A percentile compares a stretch with the other conserved stretches of the same genome.
Evolutionary conservation across 2,329 filamentous ascomycete genomes (phyloP).

Genomic region (Ceratocystiopsis sp.): DNA sequence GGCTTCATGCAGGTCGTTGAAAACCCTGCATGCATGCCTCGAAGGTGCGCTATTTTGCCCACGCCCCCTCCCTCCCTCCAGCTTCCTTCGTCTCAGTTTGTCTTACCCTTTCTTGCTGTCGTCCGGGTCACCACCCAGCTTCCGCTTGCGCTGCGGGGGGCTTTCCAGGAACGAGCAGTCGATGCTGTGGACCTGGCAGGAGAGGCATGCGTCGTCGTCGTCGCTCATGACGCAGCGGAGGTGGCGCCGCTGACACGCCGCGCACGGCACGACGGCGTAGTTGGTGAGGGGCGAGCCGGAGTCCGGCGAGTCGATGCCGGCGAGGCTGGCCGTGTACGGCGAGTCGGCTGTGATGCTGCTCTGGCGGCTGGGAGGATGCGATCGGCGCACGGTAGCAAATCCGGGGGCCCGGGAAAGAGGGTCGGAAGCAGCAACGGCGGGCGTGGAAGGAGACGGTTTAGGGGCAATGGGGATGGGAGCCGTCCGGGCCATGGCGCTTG

Average conservation of each 20-base stretch:
- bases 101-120: constrained; percentile 52
- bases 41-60: not conserved
- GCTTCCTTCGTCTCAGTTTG: not conserved
- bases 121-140: constrained; percentile 48
- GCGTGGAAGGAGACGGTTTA: constrained; percentile 23
- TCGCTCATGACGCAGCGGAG: constrained; percentile 59
- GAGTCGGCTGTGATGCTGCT: constrained; percentile 32
- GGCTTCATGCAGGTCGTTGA: not conserved
- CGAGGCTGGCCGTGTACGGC: constrained; percentile 31
- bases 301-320: constrained; percentile 34
- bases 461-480: constrained; percentile 50
- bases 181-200: constrained; percentile 62
- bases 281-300: constrained; percentile 26
- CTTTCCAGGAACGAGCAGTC: constrained; percentile 66
- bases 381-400: constrained; percentile 7
- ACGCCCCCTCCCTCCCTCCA: no score
- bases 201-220: constrained; percentile 58
- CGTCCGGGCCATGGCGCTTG: constrained; percentile 38
- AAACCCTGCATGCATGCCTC: not conserved
- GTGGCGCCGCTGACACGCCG: constrained; percentile 58
- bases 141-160: constrained; percentile 64
- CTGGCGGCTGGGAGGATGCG: constrained; percentile 26
- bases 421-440: constrained; percentile 18
- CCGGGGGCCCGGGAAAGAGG: constrained; percentile 9
- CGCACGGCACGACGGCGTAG: constrained; percentile 40